A percentile compares a stretch with the other conserved stretches of the same genome.
phyloP scores from a whole-genome alignment of 345 rosid genomes.

The Acer campestre region DNA sequence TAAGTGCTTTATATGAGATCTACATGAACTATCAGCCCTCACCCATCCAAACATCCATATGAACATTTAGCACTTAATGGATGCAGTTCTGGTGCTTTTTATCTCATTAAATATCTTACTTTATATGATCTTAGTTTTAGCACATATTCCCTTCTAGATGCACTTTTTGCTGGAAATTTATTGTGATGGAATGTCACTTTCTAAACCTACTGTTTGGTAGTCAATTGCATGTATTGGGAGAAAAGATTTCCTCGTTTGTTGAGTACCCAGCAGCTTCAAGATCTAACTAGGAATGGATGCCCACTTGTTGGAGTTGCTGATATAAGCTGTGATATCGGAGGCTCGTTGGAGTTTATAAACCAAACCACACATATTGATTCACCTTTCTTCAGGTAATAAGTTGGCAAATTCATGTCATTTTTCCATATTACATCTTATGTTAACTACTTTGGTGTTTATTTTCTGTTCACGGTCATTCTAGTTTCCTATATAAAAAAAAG shows the following conservation, averaged over 20 bases:
- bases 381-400: constrained; percentile 78
- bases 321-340: constrained; percentile 88
- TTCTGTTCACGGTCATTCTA: not conserved
- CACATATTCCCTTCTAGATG: not conserved
- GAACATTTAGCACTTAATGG: not conserved
- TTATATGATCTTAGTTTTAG: not conserved
- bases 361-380: constrained; percentile 72
- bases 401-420: constrained; percentile 1
- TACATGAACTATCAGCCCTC: too few relatives aligned
- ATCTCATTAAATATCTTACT: not conserved
- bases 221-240: constrained; percentile 99
- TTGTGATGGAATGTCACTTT: not conserved
- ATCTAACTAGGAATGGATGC: constrained; percentile 53
- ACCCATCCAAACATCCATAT: not conserved
- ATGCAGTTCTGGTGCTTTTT: not conserved
- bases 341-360: constrained; percentile 84
- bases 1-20: not conserved
- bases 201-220: constrained; percentile 40
- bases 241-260: constrained; percentile 77
- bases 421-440: constrained; percentile 11
- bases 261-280: constrained; percentile 69
- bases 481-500: too few relatives aligned
- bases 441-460: not conserved
- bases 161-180: not conserved
- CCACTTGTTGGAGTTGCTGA: constrained; percentile 91